Evolutionary conservation across 1,284 basidiomycete species (phyloP).

Genomic region (Gymnopus androsaceus): DNA sequence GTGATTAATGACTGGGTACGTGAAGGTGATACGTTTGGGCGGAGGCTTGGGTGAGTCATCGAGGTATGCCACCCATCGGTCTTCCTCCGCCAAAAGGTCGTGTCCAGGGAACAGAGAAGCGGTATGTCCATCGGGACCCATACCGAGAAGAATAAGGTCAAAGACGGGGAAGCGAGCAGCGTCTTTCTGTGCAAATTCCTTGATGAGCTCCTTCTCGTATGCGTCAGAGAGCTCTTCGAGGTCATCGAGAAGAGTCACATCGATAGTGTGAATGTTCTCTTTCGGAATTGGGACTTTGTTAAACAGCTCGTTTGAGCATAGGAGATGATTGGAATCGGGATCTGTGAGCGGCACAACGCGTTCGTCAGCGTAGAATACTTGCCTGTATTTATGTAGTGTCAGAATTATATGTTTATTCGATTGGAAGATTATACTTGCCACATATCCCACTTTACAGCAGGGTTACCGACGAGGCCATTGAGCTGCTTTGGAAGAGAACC

Average conservation of each 20-base stretch:
- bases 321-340: slow-evolving; percentile 87
- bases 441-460: slow-evolving; percentile 90
- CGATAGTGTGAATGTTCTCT: slow-evolving; percentile 85
- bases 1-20: slow-evolving; percentile 91
- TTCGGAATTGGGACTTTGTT: slow-evolving; percentile 81
- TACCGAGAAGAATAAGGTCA: slow-evolving; percentile 91
- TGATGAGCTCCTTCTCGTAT: slow-evolving; percentile 92
- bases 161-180: slow-evolving; percentile 93
- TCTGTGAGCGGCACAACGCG: slow-evolving; percentile 92
- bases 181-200: slow-evolving; percentile 87
- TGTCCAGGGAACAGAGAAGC: slow-evolving; percentile 95
- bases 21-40: slow-evolving; percentile 87
- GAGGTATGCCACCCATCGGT: slow-evolving; percentile 93
- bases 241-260: slow-evolving; percentile 69
- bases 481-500: slow-evolving; percentile 91
- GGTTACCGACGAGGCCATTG: slow-evolving; percentile 69
- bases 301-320: slow-evolving; percentile 80
- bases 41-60: slow-evolving; percentile 95
- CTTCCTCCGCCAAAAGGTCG: slow-evolving; percentile 79
- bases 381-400: slow-evolving; percentile 54
- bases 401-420: not conserved
- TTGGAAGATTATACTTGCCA: slow-evolving; percentile 65
- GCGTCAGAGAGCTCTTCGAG: slow-evolving; percentile 89
- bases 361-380: slow-evolving; percentile 98
- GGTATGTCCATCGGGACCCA: slow-evolving; percentile 96